Conservation (phyloP, 495 filamentous ascomycete species). For the Podospora anserina region DNA sequence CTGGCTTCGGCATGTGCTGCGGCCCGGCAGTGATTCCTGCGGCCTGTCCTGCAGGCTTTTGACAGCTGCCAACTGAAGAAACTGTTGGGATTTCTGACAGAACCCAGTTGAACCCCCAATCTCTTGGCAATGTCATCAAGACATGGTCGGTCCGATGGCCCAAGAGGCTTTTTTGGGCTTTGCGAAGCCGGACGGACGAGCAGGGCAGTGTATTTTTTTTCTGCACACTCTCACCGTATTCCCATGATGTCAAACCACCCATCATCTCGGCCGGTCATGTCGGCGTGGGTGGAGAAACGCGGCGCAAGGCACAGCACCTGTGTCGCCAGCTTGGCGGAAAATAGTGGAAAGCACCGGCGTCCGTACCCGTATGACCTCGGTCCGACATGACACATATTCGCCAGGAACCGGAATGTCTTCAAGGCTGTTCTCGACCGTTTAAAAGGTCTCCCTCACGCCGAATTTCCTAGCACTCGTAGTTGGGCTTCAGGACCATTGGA, state of each 20-base stretch:
- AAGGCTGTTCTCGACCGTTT: background rate
- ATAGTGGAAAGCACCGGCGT: background rate
- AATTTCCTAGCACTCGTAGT: background rate
- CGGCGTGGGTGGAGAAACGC: background rate
- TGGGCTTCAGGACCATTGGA: background rate
- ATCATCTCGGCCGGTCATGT: background rate
- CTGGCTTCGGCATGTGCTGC: background rate
- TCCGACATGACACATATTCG: conserved; percentile 3
- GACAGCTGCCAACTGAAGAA: background rate
- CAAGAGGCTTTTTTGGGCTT: background rate
- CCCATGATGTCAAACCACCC: background rate
- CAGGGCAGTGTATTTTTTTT: background rate
- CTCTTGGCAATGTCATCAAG: background rate
- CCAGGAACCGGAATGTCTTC: background rate
- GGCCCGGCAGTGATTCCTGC: background rate
- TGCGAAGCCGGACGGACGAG: background rate
- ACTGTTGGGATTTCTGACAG: background rate
- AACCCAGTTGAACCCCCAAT: background rate
- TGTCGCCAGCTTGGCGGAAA: background rate
- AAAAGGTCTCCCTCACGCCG: background rate
- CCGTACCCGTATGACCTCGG: conserved; percentile 1
- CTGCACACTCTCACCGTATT: background rate
- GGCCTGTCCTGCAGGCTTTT: background rate
- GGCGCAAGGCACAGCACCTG: background rate
- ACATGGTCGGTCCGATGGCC: background rate